Base-by-base conservation (phyloP, 2,329 filamentous ascomycete species). In the Fusarium sp. region DNA sequence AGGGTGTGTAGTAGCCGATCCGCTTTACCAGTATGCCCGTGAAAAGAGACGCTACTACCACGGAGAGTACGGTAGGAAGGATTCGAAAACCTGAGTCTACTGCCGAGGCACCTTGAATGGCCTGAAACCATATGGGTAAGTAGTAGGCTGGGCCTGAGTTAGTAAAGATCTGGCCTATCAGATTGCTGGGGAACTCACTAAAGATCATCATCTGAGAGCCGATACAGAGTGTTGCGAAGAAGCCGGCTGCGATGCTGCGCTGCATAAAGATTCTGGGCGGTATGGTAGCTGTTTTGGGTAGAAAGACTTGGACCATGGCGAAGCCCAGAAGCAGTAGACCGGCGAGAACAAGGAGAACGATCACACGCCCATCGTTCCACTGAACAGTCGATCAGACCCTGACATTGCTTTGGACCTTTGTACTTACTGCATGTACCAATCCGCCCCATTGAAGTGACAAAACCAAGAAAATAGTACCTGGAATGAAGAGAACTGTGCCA, bases 401-500 rank as follows among this genome's bases (percentile, higher is more conserved):
- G 20, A 0, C 11, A 11, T 25, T 16, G 13, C 1, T 11, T 16
- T 11, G 13, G 18, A 33, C 18, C 22, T 31, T 57, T 25, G 14
- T 18, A 73, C 78, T 71, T 57, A 79, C 79, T 13, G 62, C 29
- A 63, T 85, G 82, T 35, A 79, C 80, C 20, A 77, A 76, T 9
- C 83, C 84, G 45, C 84, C 84, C 86, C 86, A 88, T 63, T 87
- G 84, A 20, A 88, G 78, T 9, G 86, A 86, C 13, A 88, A 75
- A 1, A 88, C 68, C 4, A 88, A 78, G 66, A 84, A 88, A 42
- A 86, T 77, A 9, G 83, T 82, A 6, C 85, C 85, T 0, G 89
- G 89, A 5, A 91, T 79, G 68, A 92, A 87, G 73, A 89, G 83
- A 4, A 86, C 66, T 18, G 87, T 90, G 22, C 90, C 89, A 6